A percentile compares a stretch with the other conserved stretches of the same genome.
phyloP scores from a whole-genome alignment of 1,139 yeast genomes.

The Debaryomyces sp. region DNA sequence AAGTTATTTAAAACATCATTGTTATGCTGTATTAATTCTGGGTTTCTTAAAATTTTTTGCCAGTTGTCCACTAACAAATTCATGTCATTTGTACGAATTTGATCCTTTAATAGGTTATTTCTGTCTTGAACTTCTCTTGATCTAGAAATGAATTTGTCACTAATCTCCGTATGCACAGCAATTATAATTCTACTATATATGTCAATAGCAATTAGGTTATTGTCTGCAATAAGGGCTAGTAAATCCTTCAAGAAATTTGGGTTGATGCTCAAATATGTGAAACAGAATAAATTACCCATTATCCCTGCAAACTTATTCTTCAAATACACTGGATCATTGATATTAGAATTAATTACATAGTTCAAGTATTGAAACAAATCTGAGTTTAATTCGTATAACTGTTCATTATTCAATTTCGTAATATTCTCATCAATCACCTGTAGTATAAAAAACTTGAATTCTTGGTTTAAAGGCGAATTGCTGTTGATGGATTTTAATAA shows the following conservation, averaged over 20 bases:
- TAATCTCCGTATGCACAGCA: constrained; percentile 87
- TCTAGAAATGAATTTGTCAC: constrained; percentile 82
- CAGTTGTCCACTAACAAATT: constrained; percentile 65
- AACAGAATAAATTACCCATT: constrained; percentile 69
- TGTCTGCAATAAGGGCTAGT: constrained; percentile 32
- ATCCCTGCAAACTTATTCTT: constrained; percentile 81
- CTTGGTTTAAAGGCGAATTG: constrained; percentile 40
- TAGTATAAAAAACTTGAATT: constrained; percentile 72
- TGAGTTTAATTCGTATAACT: constrained; percentile 47
- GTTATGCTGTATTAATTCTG: constrained; percentile 21
- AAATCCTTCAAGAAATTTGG: constrained; percentile 71
- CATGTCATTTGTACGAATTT: constrained; percentile 79
- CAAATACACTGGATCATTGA: constrained; percentile 60
- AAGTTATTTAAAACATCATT: constrained; percentile 58
- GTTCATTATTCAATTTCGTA: constrained; percentile 49
- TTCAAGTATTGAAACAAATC: constrained; percentile 43
- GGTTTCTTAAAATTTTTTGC: constrained; percentile 56
- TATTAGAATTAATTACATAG: constrained; percentile 28
- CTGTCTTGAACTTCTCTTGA: constrained; percentile 63
- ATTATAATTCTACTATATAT: constrained; percentile 73
- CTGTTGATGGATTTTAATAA: constrained; percentile 35
- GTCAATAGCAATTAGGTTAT: constrained; percentile 62
- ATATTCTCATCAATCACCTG: constrained; percentile 78
- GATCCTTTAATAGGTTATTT: constrained; percentile 76
- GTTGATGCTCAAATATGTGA: constrained; percentile 65